phyloP scores from a whole-genome alignment of 2,329 filamentous ascomycete genomes.

The Paecilomyces niveus region DNA sequence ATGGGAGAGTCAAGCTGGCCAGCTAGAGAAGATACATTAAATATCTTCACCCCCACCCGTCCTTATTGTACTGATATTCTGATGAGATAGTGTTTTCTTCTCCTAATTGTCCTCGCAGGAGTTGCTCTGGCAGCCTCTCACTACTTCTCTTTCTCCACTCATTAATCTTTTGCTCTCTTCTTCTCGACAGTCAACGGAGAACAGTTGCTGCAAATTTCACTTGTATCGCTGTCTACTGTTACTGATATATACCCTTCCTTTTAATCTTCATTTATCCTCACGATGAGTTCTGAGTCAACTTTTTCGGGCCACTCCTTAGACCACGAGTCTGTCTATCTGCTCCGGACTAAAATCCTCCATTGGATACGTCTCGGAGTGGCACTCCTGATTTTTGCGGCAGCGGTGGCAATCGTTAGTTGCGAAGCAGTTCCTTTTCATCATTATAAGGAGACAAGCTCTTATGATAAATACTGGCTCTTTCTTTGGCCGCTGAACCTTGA shows the following conservation, averaged over 20 bases:
- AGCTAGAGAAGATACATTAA: neutral
- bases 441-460: constrained; percentile 31
- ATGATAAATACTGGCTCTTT: constrained; percentile 23
- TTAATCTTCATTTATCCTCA: constrained; percentile 2
- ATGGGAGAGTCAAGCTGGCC: neutral
- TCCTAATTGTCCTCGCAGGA: neutral
- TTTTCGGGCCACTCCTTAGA: constrained; percentile 26
- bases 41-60: neutral
- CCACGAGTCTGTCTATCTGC: constrained; percentile 29
- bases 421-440: constrained; percentile 32
- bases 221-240: neutral
- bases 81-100: neutral
- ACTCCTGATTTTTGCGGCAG: constrained; percentile 19
- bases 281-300: constrained; percentile 21
- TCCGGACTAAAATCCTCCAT: constrained; percentile 24
- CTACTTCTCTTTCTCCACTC: neutral
- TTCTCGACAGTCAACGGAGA: neutral
- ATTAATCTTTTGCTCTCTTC: neutral
- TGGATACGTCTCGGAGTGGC: constrained; percentile 28
- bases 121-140: neutral
- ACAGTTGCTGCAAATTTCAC: neutral
- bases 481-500: constrained; percentile 39
- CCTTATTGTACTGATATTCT: neutral
- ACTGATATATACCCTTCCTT: neutral
- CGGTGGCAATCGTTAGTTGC: constrained; percentile 26